Percentiles rank a stretch among this genome's conserved stretches.
These are phyloP conservation scores for Rehmannia glutinosa DNA, from an alignment of 257 asterid genomes.

Conservation along the genomic window DNA sequence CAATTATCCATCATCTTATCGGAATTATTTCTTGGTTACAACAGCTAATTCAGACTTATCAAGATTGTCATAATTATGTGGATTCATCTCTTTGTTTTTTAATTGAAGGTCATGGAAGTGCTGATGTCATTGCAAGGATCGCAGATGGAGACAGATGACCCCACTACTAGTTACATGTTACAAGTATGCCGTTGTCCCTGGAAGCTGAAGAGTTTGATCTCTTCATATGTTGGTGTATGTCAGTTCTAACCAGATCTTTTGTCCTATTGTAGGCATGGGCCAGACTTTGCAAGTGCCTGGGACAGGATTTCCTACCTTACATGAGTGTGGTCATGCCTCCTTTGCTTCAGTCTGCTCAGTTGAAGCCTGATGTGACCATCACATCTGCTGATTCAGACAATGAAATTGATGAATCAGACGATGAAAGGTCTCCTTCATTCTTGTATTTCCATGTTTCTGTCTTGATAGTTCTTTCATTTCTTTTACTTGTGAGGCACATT, in stretches of 20 bases:
- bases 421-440: conserved; percentile 54
- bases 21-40: background rate
- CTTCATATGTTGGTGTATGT: background rate
- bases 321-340: conserved; percentile 96
- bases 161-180: conserved; percentile 93
- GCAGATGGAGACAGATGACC: conserved; percentile 89
- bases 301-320: conserved; percentile 95
- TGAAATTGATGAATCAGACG: conserved; percentile 81
- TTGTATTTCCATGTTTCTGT: background rate
- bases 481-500: background rate
- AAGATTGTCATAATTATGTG: background rate
- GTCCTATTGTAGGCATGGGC: conserved; percentile 79
- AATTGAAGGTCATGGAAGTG: conserved; percentile 82
- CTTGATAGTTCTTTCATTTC: background rate
- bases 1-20: background rate
- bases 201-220: conserved; percentile 15
- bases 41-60: background rate
- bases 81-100: background rate
- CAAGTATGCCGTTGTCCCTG: conserved; percentile 44
- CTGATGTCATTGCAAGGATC: conserved; percentile 93
- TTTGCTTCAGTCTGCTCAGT: conserved; percentile 87
- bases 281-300: conserved; percentile 93
- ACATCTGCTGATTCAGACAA: conserved; percentile 84
- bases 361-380: conserved; percentile 86
- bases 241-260: background rate